A percentile compares a stretch with the other conserved stretches of the same genome.
These are phyloP conservation scores for Trypanosomatidae sp. DNA, from an alignment of 208 protist species.

Conservation along the genomic window DNA sequence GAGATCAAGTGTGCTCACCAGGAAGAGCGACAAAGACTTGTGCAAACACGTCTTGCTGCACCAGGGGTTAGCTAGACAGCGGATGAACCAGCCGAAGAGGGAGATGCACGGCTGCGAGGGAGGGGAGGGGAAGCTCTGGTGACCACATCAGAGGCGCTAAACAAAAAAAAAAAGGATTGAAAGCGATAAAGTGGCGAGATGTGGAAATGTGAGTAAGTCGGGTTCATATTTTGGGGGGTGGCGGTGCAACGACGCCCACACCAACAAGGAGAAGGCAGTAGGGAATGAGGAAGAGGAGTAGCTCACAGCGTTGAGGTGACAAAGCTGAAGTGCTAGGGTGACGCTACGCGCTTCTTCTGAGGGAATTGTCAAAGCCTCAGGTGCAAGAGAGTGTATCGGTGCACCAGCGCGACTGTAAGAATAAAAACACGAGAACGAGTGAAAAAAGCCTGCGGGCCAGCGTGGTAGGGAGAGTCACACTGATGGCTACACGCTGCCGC, in stretches of 20 bases:
- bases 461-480: background rate
- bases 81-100: background rate
- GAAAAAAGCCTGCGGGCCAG: background rate
- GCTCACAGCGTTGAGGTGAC: background rate
- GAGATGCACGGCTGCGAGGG: background rate
- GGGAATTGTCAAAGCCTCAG: background rate
- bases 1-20: background rate
- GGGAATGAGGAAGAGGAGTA: background rate
- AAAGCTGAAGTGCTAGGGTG: background rate
- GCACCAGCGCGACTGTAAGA: background rate
- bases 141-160: background rate
- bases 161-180: constrained; percentile 16
- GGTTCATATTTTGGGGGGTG: background rate
- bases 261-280: background rate
- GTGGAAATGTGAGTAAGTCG: constrained; percentile 6
- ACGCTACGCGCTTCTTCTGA: background rate
- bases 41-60: background rate
- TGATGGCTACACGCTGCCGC: background rate
- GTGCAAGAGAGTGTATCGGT: background rate
- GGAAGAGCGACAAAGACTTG: background rate
- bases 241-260: background rate
- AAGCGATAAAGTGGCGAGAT: constrained; percentile 20
- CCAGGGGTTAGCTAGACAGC: background rate
- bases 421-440: background rate
- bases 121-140: background rate